Conservation (phyloP, 2,329 filamentous ascomycete genomes). For the Tolypocladium nubicola region DNA sequence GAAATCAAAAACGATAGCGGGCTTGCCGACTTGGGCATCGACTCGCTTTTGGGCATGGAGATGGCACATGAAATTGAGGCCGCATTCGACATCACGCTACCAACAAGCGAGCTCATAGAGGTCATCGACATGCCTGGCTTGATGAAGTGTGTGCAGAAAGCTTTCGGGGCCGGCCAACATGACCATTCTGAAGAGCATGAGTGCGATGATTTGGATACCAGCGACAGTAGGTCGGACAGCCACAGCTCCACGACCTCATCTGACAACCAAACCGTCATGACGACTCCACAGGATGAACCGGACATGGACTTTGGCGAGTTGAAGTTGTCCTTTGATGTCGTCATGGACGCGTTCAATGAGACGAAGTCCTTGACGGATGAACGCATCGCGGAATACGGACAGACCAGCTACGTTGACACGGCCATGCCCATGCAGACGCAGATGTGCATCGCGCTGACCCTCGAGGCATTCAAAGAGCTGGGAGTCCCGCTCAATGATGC, state of each 20-base stretch:
- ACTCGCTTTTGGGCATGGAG: conserved; percentile 2
- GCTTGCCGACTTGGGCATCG: conserved; percentile 1
- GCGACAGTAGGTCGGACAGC: not conserved
- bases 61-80: conserved; percentile 23
- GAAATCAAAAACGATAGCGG: conserved; percentile 1
- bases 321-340: not conserved
- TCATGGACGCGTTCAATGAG: not conserved
- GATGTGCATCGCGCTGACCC: not conserved
- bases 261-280: not conserved
- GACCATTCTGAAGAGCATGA: too few relatives aligned
- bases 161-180: not conserved
- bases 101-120: not conserved
- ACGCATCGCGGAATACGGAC: not conserved
- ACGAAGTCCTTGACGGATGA: not conserved
- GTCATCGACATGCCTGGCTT: conserved; percentile 2
- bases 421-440: not conserved
- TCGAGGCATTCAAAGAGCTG: conserved; percentile 1
- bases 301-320: not conserved
- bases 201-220: not conserved
- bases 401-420: not conserved
- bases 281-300: not conserved
- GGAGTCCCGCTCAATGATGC: not conserved
- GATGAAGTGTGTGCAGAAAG: not conserved
- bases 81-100: conserved; percentile 19
- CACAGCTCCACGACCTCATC: not conserved